Evolutionary conservation across 176 grass and related monocot genomes (phyloP).

Genomic region (Thalia dealbata): DNA sequence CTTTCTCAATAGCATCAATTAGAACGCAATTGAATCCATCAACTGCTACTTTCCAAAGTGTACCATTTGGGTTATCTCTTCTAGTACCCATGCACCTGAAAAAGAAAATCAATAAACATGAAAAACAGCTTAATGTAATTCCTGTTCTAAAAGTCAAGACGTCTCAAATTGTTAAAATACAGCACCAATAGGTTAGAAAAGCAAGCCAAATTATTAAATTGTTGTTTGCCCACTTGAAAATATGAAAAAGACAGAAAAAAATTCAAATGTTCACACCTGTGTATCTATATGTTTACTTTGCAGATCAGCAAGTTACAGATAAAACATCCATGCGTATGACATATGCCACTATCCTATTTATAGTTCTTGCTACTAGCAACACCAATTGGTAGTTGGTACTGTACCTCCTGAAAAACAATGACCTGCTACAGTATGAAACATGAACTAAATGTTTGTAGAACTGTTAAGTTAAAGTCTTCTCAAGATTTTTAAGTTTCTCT

Average conservation of each 20-base stretch:
- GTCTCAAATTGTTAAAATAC: background rate
- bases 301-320: background rate
- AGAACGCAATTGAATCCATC: slow-evolving; percentile 77
- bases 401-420: no score
- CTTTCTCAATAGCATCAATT: slow-evolving; percentile 54
- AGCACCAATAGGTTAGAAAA: background rate
- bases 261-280: background rate
- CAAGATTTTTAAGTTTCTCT: no score
- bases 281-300: background rate
- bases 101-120: slow-evolving; percentile 21
- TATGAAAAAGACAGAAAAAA: background rate
- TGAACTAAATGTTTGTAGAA: no score
- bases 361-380: no score
- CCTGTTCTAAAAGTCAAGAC: background rate
- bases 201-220: background rate
- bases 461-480: no score
- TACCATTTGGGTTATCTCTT: slow-evolving; percentile 91
- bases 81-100: slow-evolving; percentile 97
- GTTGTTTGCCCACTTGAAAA: background rate
- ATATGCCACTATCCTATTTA: background rate
- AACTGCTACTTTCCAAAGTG: slow-evolving; percentile 86
- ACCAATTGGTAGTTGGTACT: no score
- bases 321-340: background rate
- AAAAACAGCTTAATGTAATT: background rate
- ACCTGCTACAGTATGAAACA: no score